Evolutionary conservation across 1,139 yeast genomes (phyloP).

Genomic region (Hansenula sp.): DNA sequence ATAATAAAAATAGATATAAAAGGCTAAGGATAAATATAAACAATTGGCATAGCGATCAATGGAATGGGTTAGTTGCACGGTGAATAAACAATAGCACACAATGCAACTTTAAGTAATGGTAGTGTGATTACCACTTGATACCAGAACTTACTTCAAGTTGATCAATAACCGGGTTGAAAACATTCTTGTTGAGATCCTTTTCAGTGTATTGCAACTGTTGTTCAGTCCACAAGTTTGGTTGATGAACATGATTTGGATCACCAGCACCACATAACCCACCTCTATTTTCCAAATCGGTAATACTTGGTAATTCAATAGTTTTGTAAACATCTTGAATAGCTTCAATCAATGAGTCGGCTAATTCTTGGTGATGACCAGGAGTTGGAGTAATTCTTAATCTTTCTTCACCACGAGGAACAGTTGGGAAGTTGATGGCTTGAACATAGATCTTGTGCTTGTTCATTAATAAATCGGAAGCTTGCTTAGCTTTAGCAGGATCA

Average conservation of each 20-base stretch:
- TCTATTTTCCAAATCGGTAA: conserved; percentile 66
- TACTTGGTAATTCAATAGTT: conserved; percentile 71
- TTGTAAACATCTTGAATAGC: conserved; percentile 82
- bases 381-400: conserved; percentile 96
- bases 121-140: conserved; percentile 26
- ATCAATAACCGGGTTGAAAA: conserved; percentile 52
- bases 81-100: too few species aligned
- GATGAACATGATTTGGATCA: conserved; percentile 39
- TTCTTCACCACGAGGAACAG: conserved; percentile 94
- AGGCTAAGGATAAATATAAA: too few species aligned
- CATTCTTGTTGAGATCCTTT: conserved; percentile 61
- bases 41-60: background rate
- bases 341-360: conserved; percentile 69
- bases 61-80: too few species aligned
- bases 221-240: conserved; percentile 75
- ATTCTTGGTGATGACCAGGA: conserved; percentile 85
- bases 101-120: background rate
- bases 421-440: conserved; percentile 97
- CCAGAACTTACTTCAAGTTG: conserved; percentile 73
- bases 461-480: conserved; percentile 85
- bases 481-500: conserved; percentile 87
- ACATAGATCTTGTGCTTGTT: conserved; percentile 85
- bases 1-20: too few species aligned
- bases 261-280: conserved; percentile 96
- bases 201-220: conserved; percentile 64